Evolutionary conservation across 2,329 filamentous ascomycete species (phyloP), one percentile per base, ranked within the genome.

Genomic region (Thelonectria olida): DNA sequence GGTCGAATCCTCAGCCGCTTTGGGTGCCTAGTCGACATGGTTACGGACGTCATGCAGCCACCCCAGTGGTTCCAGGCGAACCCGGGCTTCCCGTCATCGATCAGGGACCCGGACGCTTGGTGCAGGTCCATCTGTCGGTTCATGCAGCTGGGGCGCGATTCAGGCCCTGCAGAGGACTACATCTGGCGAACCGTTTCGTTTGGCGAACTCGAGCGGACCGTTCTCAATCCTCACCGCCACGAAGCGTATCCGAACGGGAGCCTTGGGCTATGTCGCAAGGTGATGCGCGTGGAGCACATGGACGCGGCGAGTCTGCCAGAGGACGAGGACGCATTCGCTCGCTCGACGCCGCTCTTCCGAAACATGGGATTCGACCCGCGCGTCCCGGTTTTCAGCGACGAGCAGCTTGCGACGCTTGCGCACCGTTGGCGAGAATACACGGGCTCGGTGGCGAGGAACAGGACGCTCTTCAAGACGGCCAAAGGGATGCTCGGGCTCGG

Each of bases 401-500:
- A 52, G 12, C 38, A 52, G 20, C 15, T 58, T 2, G 36, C 17
- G 9, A 12, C n/a, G 3, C 47, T 31, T 22, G 17, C 13, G 15
- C 12, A 25, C n/a, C 7, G 10, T 48, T 23, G 28, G 27, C 25
- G n/a, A 17, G 23, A 13, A 25, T 15, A 25, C 20, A 23, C 10
- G 20, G 12, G 20, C 3, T 48, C 22, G 31, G 39, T 6, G 28
- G 47, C 10, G 31, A 51, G 64, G 34, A 27, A 25, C 13, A 7
- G 12, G 20, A 68, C 61, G 7, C 41, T 69, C 7, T 69, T 69
- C 54, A 68, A 65, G 58, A 69, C 66, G 6, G 42, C 36, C 7
- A 58, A 64, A 17, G 58, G 57, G 2, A 65, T 56, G 59, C 27
- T 69, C 13, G 64, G 64, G 5, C 9, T 63, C 13, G 64, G 62